phyloP scores from a whole-genome alignment of 2,329 filamentous ascomycete genomes.

The Lachnellula arida region DNA sequence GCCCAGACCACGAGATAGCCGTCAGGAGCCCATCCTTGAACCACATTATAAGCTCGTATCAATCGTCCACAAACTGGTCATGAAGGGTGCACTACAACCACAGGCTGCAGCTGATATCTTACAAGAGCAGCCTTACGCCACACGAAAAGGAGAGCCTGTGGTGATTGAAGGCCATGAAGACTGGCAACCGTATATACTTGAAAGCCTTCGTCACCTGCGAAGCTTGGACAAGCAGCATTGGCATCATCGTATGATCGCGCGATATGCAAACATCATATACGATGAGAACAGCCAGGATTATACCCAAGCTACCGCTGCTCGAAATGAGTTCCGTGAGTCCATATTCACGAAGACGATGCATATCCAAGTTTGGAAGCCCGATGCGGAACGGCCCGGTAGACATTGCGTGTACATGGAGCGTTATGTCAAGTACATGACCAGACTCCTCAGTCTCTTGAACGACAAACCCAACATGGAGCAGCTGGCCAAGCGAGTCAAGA shows the following conservation, averaged over 20 bases:
- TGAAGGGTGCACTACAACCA: constrained; percentile 20
- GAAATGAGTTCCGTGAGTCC: constrained; percentile 61
- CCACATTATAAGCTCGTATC: constrained; percentile 70
- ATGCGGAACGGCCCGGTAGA: constrained; percentile 62
- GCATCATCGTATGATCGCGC: constrained; percentile 68
- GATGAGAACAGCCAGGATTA: constrained; percentile 46
- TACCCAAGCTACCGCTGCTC: constrained; percentile 48
- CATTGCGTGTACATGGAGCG: constrained; percentile 71
- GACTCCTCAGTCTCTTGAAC: constrained; percentile 54
- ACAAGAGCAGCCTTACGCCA: constrained; percentile 30
- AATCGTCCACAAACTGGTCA: constrained; percentile 61
- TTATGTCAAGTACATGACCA: constrained; percentile 63
- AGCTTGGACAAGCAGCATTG: constrained; percentile 65
- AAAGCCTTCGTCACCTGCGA: constrained; percentile 30
- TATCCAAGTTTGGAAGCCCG: constrained; percentile 69
- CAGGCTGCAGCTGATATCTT: constrained; percentile 33
- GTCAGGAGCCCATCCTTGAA: constrained; percentile 62
- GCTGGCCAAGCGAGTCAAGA: constrained; percentile 58
- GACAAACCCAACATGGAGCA: constrained; percentile 60
- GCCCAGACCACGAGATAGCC: constrained; percentile 55
- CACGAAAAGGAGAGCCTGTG: constrained; percentile 27
- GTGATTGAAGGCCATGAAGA: constrained; percentile 35
- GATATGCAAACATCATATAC: constrained; percentile 57
- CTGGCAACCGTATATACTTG: constrained; percentile 58
- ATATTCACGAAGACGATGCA: constrained; percentile 74